phyloP scores from a whole-genome alignment of 805 yeast species.

The Wickerhamiella musiphila region DNA sequence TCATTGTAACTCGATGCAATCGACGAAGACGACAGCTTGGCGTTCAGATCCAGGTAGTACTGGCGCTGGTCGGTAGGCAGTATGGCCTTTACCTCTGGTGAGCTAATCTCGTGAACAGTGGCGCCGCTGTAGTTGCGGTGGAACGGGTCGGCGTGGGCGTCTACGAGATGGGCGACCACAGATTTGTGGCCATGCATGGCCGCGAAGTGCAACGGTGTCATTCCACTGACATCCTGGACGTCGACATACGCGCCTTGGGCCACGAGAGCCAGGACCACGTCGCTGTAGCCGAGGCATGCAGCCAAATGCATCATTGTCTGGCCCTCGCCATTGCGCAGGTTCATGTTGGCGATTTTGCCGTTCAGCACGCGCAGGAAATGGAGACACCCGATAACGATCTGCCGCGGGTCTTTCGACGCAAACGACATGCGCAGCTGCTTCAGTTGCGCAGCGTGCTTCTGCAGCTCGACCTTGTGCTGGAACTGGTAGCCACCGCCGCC shows the following conservation, averaged over 20 bases:
- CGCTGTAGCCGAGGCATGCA: constrained; percentile 50
- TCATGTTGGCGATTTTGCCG: constrained; percentile 44
- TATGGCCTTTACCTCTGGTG: constrained; percentile 15
- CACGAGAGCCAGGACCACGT: constrained; percentile 45
- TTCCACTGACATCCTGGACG: constrained; percentile 59
- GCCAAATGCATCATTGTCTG: constrained; percentile 83
- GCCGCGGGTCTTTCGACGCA: constrained; percentile 10
- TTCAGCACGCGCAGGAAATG: constrained; percentile 16
- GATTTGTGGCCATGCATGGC: constrained; percentile 56
- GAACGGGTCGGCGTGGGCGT: constrained; percentile 17
- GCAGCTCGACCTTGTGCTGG: too few species aligned
- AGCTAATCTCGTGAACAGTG: constrained; percentile 23
- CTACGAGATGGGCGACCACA: constrained; percentile 13
- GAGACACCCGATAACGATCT: constrained; percentile 15
- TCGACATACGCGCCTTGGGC: constrained; percentile 42
- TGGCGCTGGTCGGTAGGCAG: constrained; percentile 16
- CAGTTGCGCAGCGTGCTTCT: too few species aligned
- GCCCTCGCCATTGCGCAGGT: constrained; percentile 64
- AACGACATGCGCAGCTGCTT: not conserved
- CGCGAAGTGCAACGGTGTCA: constrained; percentile 79
- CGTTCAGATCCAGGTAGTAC: constrained; percentile 14
- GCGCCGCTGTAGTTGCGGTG: constrained; percentile 17
- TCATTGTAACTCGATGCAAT: constrained; percentile 6
- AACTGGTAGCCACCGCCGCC: not conserved
- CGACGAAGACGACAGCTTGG: constrained; percentile 15